Percentiles rank a stretch among this genome's conserved stretches.
Conservation (phyloP, 2,329 filamentous ascomycete genomes). For the Fusarium proliferatum region DNA sequence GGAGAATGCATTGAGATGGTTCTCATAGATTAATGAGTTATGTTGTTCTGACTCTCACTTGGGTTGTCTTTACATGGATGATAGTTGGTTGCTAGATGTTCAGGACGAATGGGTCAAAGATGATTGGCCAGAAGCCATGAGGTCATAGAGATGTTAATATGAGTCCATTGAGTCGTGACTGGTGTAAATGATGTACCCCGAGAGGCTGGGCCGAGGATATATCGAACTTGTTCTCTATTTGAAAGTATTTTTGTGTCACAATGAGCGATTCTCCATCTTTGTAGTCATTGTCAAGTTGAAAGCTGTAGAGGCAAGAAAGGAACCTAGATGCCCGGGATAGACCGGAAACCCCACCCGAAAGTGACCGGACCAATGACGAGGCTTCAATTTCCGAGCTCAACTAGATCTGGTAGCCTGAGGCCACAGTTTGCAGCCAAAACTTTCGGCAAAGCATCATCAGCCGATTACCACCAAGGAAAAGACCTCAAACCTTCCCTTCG, state of each 20-base stretch:
- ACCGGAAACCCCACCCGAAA: constrained; percentile 45
- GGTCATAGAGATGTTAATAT: neutral
- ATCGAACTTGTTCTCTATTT: neutral
- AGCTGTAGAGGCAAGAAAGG: constrained; percentile 16
- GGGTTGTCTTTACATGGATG: neutral
- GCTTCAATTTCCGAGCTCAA: constrained; percentile 59
- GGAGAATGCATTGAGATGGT: constrained; percentile 65
- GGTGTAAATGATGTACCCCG: neutral
- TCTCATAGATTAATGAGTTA: neutral
- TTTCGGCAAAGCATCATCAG: constrained; percentile 57
- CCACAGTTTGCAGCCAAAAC: constrained; percentile 54
- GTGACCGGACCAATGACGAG: constrained; percentile 56
- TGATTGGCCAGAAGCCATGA: constrained; percentile 36
- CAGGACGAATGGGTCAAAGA: constrained; percentile 41
- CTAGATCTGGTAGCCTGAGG: constrained; percentile 56
- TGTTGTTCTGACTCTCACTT: neutral
- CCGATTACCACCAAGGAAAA: constrained; percentile 55
- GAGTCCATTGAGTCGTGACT: constrained; percentile 23
- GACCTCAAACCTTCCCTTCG: constrained; percentile 58
- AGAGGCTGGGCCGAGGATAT: rapidly evolving
- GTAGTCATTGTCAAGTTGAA: constrained; percentile 16
- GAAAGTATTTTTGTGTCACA: neutral
- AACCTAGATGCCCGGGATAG: constrained; percentile 46
- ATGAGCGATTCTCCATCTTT: neutral
- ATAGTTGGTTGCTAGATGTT: constrained; percentile 3